Conservation (phyloP, 1,139 yeast genomes). For the Candida buenavistaensis region DNA sequence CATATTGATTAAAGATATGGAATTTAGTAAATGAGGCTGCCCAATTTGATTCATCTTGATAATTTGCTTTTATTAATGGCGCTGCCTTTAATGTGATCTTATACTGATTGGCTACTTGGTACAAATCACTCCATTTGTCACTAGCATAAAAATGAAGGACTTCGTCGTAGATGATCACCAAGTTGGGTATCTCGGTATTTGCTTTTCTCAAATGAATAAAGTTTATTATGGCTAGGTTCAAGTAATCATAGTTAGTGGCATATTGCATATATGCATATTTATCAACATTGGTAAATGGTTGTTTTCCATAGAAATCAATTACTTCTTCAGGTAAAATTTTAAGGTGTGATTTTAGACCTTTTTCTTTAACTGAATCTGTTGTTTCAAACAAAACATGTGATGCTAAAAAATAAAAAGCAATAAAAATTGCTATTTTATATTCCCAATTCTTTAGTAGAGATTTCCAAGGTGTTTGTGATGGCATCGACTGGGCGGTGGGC, state of each 20-base stretch:
- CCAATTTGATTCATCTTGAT: constrained; percentile 39
- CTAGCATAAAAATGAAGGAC: constrained; percentile 17
- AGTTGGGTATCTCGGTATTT: constrained; percentile 22
- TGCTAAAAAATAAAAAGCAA: constrained; percentile 23
- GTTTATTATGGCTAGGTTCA: constrained; percentile 34
- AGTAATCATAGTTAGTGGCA: constrained; percentile 34
- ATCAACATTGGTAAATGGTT: constrained; percentile 11
- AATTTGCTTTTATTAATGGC: constrained; percentile 15
- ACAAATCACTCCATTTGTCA: constrained; percentile 15
- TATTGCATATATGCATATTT: constrained; percentile 36
- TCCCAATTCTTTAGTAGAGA: constrained; percentile 24
- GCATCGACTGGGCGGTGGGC: no score
- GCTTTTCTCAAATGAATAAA: constrained; percentile 24
- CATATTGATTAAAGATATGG: constrained; percentile 48
- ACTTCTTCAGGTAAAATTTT: constrained; percentile 26
- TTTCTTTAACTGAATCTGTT: constrained; percentile 14
- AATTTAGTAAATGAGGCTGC: constrained; percentile 54
- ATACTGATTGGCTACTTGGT: constrained; percentile 15
- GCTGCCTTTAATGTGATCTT: constrained; percentile 25
- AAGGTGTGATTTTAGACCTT: constrained; percentile 18
- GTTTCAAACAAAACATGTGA: constrained; percentile 16
- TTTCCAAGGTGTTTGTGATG: constrained; percentile 3
- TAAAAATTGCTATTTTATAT: constrained; percentile 23
- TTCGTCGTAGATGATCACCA: constrained; percentile 28
- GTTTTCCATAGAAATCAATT: constrained; percentile 16